Conservation (phyloP, 1,139 yeast genomes). For the Geotrichum macrosporum region DNA sequence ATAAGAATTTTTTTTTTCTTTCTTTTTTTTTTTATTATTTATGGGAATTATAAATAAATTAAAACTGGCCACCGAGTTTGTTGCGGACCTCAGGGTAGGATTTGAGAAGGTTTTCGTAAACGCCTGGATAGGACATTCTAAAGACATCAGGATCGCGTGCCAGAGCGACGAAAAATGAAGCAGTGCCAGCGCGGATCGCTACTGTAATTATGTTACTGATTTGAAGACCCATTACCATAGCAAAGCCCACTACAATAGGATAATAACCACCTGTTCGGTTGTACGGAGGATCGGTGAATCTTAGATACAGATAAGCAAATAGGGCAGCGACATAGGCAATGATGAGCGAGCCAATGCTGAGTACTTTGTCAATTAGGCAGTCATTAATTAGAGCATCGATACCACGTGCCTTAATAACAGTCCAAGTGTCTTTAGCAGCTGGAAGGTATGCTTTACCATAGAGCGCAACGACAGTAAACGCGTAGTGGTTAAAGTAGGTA, state of each 20-base stretch:
- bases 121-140: conserved; percentile 68
- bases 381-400: conserved; percentile 84
- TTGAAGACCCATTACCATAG: conserved; percentile 73
- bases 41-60: conserved; percentile 4
- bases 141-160: conserved; percentile 86
- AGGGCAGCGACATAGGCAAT: conserved; percentile 67
- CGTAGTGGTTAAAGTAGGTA: conserved; percentile 84
- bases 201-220: conserved; percentile 68
- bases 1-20: no score
- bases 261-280: conserved; percentile 62
- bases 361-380: conserved; percentile 70
- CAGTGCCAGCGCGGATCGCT: conserved; percentile 73
- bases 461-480: conserved; percentile 80
- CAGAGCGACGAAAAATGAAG: conserved; percentile 81
- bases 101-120: conserved; percentile 65
- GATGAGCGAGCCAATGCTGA: conserved; percentile 66
- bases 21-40: no score
- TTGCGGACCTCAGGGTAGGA: conserved; percentile 73
- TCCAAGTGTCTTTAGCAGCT: conserved; percentile 81
- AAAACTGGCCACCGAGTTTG: conserved; percentile 25
- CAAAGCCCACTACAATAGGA: conserved; percentile 73
- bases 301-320: conserved; percentile 65
- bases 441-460: conserved; percentile 75
- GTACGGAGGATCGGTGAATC: conserved; percentile 67
- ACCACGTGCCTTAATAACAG: conserved; percentile 72